Conservation (phyloP, 2,329 filamentous ascomycete species). For the Anthostomella pinea region DNA sequence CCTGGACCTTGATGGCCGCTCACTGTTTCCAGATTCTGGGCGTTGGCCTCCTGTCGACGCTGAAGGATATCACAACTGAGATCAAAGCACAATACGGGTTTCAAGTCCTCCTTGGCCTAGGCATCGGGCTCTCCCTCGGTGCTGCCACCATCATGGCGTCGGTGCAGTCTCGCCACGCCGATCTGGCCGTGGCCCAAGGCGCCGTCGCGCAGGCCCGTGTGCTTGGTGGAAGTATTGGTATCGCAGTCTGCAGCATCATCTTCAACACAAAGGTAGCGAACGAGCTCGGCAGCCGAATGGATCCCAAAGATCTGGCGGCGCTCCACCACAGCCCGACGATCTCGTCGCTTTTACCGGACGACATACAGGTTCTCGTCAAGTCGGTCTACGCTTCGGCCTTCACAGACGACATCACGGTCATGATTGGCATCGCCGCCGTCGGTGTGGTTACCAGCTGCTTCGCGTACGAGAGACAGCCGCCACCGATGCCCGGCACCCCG, state of each 20-base stretch:
- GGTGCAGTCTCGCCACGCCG: conserved; percentile 45
- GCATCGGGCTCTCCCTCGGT: conserved; percentile 57
- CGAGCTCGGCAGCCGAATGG: conserved; percentile 36
- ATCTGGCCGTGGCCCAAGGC: conserved; percentile 58
- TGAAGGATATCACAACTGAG: conserved; percentile 33
- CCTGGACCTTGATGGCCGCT: conserved; percentile 47
- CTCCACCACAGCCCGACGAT: conserved; percentile 45
- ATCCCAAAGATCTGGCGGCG: conserved; percentile 36
- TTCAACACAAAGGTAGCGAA: conserved; percentile 46
- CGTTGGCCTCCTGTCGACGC: conserved; percentile 47
- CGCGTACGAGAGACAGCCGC: conserved; percentile 42
- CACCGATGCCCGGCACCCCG: conserved; percentile 25
- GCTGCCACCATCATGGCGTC: conserved; percentile 57
- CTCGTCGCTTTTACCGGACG: conserved; percentile 32
- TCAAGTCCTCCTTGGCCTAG: conserved; percentile 55
- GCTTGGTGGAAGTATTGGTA: conserved; percentile 57
- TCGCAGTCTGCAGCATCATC: conserved; percentile 57
- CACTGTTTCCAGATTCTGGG: conserved; percentile 52
- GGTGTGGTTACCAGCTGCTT: conserved; percentile 45
- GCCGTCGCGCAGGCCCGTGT: conserved; percentile 59
- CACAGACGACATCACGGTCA: conserved; percentile 43
- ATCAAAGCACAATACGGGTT: conserved; percentile 49
- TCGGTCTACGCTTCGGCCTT: conserved; percentile 46
- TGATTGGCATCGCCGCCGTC: conserved; percentile 42
- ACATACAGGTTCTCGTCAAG: conserved; percentile 35